These are phyloP conservation scores for Wallacemonas collosoma DNA, from an alignment of 208 protist species.

Conservation along the genomic window DNA sequence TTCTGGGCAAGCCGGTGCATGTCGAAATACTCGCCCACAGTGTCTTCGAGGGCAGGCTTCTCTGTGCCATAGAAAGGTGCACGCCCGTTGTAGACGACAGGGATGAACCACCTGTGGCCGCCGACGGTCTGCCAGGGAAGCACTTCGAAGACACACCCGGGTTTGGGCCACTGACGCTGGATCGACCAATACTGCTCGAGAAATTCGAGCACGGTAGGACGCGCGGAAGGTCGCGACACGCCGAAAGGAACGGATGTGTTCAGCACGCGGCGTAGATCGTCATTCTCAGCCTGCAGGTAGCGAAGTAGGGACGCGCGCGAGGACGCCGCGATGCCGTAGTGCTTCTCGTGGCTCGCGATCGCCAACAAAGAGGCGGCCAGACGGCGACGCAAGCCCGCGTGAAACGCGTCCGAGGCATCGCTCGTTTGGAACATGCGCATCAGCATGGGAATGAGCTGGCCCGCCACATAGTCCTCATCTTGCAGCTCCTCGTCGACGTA, in stretches of 20 bases:
- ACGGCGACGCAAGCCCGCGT: conserved; percentile 52
- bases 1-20: conserved; percentile 63
- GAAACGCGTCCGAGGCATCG: conserved; percentile 35
- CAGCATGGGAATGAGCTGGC: conserved; percentile 71
- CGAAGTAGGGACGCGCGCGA: conserved; percentile 48
- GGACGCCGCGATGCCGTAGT: conserved; percentile 56
- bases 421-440: conserved; percentile 57
- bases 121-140: conserved; percentile 31
- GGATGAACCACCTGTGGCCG: conserved; percentile 43
- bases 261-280: conserved; percentile 13
- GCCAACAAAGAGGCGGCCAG: conserved; percentile 55
- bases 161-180: conserved; percentile 75
- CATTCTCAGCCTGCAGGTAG: conserved; percentile 39
- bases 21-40: conserved; percentile 72
- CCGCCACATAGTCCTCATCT: conserved; percentile 66
- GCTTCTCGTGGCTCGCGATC: conserved; percentile 61
- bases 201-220: conserved; percentile 40
- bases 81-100: conserved; percentile 70
- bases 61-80: conserved; percentile 73
- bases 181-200: conserved; percentile 66
- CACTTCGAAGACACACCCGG: conserved; percentile 67
- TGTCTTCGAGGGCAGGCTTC: conserved; percentile 54
- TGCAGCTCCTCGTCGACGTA: conserved; percentile 83
- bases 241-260: not conserved
- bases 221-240: not conserved